These are phyloP conservation scores for Prunus mongolica DNA, from an alignment of 306 rosid species.

Conservation along the genomic window DNA sequence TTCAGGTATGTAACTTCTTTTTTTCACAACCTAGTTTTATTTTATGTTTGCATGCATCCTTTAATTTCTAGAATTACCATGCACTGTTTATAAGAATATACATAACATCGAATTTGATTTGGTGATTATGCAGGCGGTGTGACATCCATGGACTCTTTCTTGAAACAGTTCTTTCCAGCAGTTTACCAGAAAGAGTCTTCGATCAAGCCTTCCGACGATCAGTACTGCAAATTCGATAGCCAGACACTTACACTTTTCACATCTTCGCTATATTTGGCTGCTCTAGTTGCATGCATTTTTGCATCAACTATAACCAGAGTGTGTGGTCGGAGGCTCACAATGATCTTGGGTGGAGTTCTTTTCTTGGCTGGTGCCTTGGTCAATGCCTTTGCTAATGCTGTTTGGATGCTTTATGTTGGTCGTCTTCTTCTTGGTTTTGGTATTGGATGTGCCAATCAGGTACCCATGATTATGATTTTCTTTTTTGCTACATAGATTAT, in stretches of 20 bases:
- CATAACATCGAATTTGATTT: neutral
- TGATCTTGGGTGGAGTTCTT: slow-evolving; percentile 53
- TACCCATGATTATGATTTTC: slow-evolving; percentile 5
- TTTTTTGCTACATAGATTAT: neutral
- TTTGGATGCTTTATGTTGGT: slow-evolving; percentile 68
- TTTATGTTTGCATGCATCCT: neutral
- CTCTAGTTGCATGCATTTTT: slow-evolving; percentile 47
- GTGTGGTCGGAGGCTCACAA: slow-evolving; percentile 54
- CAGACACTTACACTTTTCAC: slow-evolving; percentile 62
- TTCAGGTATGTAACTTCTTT: slow-evolving; percentile 46
- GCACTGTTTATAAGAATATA: neutral
- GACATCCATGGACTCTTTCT: slow-evolving; percentile 69
- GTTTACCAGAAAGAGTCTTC: slow-evolving; percentile 44
- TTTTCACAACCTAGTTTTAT: neutral
- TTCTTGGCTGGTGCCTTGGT: slow-evolving; percentile 58
- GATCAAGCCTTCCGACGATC: slow-evolving; percentile 31
- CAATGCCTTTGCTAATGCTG: slow-evolving; percentile 43
- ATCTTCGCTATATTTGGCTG: slow-evolving; percentile 74
- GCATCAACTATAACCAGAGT: slow-evolving; percentile 44
- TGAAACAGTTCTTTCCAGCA: slow-evolving; percentile 50
- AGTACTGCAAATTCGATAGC: slow-evolving; percentile 71
- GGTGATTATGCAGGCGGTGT: slow-evolving; percentile 57
- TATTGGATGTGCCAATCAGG: slow-evolving; percentile 83
- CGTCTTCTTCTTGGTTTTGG: slow-evolving; percentile 75
- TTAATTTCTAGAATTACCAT: neutral